Conservation (phyloP, 305 asterid species). For the Vinca major region DNA sequence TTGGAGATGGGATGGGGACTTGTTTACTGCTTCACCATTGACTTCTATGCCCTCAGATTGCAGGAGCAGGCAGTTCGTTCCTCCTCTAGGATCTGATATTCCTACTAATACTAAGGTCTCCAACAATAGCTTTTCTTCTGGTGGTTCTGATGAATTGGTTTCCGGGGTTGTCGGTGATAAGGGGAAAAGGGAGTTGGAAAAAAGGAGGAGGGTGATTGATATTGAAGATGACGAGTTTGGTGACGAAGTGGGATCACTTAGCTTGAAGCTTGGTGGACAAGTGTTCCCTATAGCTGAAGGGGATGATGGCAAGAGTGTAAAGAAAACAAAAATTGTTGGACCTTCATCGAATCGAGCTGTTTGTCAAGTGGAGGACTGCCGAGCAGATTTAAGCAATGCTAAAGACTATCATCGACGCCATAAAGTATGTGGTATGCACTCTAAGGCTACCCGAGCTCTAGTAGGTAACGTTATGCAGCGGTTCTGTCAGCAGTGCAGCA, state of each 20-base stretch:
- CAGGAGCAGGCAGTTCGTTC: constrained; percentile 46
- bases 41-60: constrained; percentile 48
- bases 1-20: constrained; percentile 95
- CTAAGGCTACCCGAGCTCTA: constrained; percentile 68
- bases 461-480: constrained; percentile 76
- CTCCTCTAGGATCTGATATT: constrained; percentile 33
- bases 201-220: constrained; percentile 49
- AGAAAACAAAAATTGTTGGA: constrained; percentile 48
- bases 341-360: constrained; percentile 40
- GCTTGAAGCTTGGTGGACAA: constrained; percentile 31
- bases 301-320: constrained; percentile 43
- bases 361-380: constrained; percentile 92
- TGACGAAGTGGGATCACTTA: constrained; percentile 46
- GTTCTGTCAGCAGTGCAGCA: constrained; percentile 98
- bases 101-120: constrained; percentile 25
- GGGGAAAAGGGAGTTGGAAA: constrained; percentile 63
- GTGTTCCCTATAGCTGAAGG: constrained; percentile 38
- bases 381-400: constrained; percentile 57
- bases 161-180: no score
- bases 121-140: constrained; percentile 22
- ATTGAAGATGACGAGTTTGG: constrained; percentile 30
- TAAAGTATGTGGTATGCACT: constrained; percentile 84
- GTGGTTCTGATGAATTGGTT: constrained; percentile 29
- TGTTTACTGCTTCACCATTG: constrained; percentile 52
- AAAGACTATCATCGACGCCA: constrained; percentile 89